Conservation (phyloP, 176 grass and related monocot species). For the Raddia distichophylla region DNA sequence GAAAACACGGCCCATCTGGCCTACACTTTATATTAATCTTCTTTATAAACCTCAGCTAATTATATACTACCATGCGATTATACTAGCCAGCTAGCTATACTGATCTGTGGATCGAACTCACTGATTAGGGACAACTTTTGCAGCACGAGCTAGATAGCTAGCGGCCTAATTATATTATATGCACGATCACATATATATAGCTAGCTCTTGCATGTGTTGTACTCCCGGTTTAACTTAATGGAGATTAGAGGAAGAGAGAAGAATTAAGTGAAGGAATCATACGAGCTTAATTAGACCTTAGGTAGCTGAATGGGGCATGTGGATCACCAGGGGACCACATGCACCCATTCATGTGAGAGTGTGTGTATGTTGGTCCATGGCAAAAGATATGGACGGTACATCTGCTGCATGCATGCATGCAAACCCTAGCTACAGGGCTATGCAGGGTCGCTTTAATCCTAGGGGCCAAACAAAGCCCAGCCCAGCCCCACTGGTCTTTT, state of each 20-base stretch:
- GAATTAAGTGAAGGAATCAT: background rate
- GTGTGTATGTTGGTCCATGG: slow-evolving; percentile 46
- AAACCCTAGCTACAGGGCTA: slow-evolving; percentile 58
- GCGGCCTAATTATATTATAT: background rate
- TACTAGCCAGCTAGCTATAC: background rate
- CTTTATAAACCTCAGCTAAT: too few relatives aligned
- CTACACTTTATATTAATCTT: too few relatives aligned
- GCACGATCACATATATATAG: background rate
- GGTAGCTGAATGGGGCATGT: slow-evolving; percentile 18
- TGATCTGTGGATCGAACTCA: slow-evolving; percentile 7
- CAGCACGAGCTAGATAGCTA: slow-evolving; percentile 22
- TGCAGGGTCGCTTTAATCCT: slow-evolving; percentile 47
- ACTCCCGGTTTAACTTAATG: slow-evolving; percentile 47
- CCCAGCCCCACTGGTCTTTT: slow-evolving; percentile 44
- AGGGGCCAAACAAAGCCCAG: slow-evolving; percentile 19
- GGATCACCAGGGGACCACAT: slow-evolving; percentile 43
- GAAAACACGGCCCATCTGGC: background rate
- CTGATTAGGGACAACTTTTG: slow-evolving; percentile 9
- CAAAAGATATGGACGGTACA: slow-evolving; percentile 47
- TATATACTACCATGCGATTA: background rate
- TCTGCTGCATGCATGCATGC: slow-evolving; percentile 49
- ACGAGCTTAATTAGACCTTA: background rate
- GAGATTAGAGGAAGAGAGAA: slow-evolving; percentile 1
- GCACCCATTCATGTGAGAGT: slow-evolving; percentile 34
- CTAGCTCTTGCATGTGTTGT: background rate